These are phyloP conservation scores for Geotrichum carabidarum DNA, from an alignment of 1,139 yeast genomes.

Conservation along the genomic window DNA sequence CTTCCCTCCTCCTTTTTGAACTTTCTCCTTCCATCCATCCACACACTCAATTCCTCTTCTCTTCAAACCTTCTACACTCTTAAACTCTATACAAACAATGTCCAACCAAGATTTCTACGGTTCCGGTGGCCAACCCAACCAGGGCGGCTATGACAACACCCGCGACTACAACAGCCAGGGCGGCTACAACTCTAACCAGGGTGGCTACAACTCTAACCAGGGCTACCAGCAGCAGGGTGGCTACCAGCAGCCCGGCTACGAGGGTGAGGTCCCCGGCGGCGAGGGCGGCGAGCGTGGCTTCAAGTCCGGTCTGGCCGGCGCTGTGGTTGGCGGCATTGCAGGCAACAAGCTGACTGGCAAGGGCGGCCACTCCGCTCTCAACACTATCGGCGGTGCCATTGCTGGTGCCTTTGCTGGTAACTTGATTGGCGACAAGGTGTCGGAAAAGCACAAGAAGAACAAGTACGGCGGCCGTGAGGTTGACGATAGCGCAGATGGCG, in stretches of 20 bases:
- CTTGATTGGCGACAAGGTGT: slow-evolving; percentile 45
- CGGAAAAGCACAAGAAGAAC: slow-evolving; percentile 25
- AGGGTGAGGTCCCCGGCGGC: slow-evolving; percentile 23
- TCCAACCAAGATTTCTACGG: slow-evolving; percentile 18
- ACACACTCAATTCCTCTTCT: background rate
- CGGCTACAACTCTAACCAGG: slow-evolving; percentile 14
- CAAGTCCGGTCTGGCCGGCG: slow-evolving; percentile 52
- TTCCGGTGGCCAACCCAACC: slow-evolving; percentile 3
- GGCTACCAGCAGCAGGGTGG: slow-evolving; percentile 19
- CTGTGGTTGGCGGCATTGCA: slow-evolving; percentile 53
- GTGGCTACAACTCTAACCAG: slow-evolving; percentile 15
- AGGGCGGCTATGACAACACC: slow-evolving; percentile 16
- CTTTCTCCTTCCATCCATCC: background rate
- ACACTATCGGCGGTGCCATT: slow-evolving; percentile 55
- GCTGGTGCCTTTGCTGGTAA: slow-evolving; percentile 59
- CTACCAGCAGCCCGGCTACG: slow-evolving; percentile 24
- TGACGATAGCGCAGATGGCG: slow-evolving; percentile 26
- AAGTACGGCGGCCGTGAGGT: slow-evolving; percentile 11
- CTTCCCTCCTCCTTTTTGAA: background rate
- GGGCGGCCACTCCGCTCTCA: slow-evolving; percentile 47
- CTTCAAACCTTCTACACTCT: background rate
- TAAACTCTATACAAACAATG: slow-evolving; percentile 2
- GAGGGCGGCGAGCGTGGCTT: slow-evolving; percentile 53
- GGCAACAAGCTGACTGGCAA: slow-evolving; percentile 44
- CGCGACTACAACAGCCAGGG: slow-evolving; percentile 12